Evolutionary conservation across 2,329 filamentous ascomycete species (phyloP), one percentile per base, ranked within the genome.

Genomic region (Phaeosphaeria sp.): DNA sequence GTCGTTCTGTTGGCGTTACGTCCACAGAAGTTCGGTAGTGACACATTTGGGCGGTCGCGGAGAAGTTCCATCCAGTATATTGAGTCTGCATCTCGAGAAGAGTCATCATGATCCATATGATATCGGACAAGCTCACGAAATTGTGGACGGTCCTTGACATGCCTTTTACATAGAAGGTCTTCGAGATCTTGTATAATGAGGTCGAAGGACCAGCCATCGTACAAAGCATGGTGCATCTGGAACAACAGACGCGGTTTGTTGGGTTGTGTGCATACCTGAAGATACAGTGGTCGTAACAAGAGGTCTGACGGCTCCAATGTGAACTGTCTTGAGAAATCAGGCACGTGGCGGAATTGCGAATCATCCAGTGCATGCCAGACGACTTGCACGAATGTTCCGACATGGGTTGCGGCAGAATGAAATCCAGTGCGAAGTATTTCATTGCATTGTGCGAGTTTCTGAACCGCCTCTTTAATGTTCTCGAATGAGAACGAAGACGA

Each of bases 191-290:
- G 79, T 15, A 91, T 71, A 0, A 96, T 76, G 27, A 94, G 80
- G 51, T 97, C 90, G 70, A 93, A 84, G 0, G 92, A 93, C 93
- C 93, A 97, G n/a, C 93, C 93, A 74, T 97, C 93, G 70, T 96
- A 97, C 0, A 96, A 74, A 0, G 91, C 88, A 76, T 97, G 93
- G 71, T 96, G 93, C 0, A 96, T 80, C 13, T 89, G 82, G 46
- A 91, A 73, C 3, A 79, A 65, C 30, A 48, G 62, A 55, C 4
- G 70, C 50, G 18, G 63, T 18, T 7, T 51, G 30, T 52, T 63
- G 49, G 13, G 65, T 13, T 30, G 50, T 17, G 59, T 50, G 22
- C 59, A 65, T 1, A 93, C 76, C 58, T 91, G 84, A n/a, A 92
- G 77, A 17, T 74, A 77, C 15, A 93, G 79, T 0, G 92, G 91